Conservation (phyloP, 352 stramenopile genomes). For the Globisporangium abappressorium region DNA sequence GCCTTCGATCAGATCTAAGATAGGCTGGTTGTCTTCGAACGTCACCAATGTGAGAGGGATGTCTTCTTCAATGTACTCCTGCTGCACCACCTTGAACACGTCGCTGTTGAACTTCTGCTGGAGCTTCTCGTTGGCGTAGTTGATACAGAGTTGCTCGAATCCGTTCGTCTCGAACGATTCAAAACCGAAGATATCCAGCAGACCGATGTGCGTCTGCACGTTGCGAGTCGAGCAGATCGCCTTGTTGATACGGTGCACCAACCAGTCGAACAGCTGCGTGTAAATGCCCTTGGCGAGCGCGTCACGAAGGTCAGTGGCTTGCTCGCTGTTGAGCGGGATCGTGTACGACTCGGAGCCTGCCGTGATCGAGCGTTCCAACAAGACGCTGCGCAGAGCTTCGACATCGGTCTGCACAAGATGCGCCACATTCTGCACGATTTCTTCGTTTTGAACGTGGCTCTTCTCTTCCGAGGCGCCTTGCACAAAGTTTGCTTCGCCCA, state of each 20-base stretch:
- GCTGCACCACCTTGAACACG: slow-evolving; percentile 94
- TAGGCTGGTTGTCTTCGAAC: slow-evolving; percentile 91
- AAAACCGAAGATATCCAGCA: slow-evolving; percentile 97
- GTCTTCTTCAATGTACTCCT: slow-evolving; percentile 93
- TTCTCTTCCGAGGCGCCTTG: slow-evolving; percentile 53
- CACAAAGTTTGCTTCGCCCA: slow-evolving; percentile 94
- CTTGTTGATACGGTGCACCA: slow-evolving; percentile 89
- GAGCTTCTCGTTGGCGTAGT: slow-evolving; percentile 89
- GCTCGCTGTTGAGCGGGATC: slow-evolving; percentile 85
- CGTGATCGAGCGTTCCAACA: slow-evolving; percentile 91
- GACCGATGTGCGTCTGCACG: slow-evolving; percentile 81
- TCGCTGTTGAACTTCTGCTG: slow-evolving; percentile 91
- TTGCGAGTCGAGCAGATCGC: slow-evolving; percentile 76
- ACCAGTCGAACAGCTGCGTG: slow-evolving; percentile 95
- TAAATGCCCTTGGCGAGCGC: slow-evolving; percentile 97
- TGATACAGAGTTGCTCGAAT: slow-evolving; percentile 91
- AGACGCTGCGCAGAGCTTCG: slow-evolving; percentile 77
- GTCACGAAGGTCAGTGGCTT: slow-evolving; percentile 91
- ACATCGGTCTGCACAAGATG: slow-evolving; percentile 59
- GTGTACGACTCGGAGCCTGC: slow-evolving; percentile 92
- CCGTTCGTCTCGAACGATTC: slow-evolving; percentile 89
- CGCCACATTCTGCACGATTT: slow-evolving; percentile 55
- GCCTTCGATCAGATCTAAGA: slow-evolving; percentile 88
- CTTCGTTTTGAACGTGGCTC: slow-evolving; percentile 48
- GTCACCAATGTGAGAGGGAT: slow-evolving; percentile 83